phyloP scores from a whole-genome alignment of 129 eudicot genomes.

The Dittrichia graveolens region DNA sequence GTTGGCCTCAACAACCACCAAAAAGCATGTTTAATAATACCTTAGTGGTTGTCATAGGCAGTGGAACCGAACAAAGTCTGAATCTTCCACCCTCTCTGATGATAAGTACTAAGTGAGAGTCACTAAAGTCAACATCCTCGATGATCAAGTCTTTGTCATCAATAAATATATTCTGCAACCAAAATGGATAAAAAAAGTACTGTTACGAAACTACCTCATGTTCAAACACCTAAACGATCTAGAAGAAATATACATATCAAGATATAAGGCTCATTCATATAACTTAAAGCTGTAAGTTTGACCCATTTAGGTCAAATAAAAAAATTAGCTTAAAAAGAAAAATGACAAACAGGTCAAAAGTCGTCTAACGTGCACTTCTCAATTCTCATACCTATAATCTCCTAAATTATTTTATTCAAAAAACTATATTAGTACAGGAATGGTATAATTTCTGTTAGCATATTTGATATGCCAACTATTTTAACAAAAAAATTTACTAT shows the following conservation, averaged over 20 bases:
- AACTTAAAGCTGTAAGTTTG: conserved; percentile 12
- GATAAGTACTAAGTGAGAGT: conserved; percentile 68
- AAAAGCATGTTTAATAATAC: conserved; percentile 36
- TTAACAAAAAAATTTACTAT: neutral
- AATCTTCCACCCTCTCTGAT: conserved; percentile 54
- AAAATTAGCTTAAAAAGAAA: neutral
- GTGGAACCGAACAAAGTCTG: conserved; percentile 64
- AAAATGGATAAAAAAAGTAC: neutral
- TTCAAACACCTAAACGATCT: neutral
- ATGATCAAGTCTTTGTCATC: conserved; percentile 55
- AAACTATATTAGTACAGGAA: too few relatives aligned
- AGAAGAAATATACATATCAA: neutral
- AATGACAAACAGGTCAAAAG: too few relatives aligned
- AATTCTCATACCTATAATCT: neutral
- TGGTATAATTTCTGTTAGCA: neutral
- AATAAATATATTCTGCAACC: conserved; percentile 61
- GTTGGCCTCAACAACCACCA: too few relatives aligned
- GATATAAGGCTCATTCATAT: neutral
- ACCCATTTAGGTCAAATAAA: conserved; percentile 2
- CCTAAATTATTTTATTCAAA: neutral
- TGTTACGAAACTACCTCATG: neutral
- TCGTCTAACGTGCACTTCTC: neutral
- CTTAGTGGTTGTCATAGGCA: conserved; percentile 57
- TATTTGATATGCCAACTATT: neutral
- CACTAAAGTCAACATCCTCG: conserved; percentile 83